Conservation (phyloP, 2,329 filamentous ascomycete genomes). For the Phialophora verrucosa region DNA sequence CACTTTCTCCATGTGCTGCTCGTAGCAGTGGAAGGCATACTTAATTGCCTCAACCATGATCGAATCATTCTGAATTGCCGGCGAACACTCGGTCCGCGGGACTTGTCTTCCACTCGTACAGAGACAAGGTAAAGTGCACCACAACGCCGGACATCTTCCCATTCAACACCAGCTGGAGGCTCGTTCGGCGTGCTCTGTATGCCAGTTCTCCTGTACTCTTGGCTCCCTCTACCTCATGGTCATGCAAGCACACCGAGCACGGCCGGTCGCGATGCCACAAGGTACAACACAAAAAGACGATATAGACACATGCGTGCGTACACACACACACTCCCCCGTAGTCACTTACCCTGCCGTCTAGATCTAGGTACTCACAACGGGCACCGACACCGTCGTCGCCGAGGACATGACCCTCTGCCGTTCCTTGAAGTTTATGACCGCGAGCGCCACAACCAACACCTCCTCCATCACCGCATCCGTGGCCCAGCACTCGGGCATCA, state of each 20-base stretch:
- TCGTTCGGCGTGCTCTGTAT: not conserved
- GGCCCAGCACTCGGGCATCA: conserved; percentile 12
- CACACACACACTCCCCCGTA: not conserved
- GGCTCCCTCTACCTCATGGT: not conserved
- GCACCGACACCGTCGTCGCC: not conserved
- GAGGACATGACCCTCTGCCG: not conserved
- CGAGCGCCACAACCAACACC: conserved; percentile 10
- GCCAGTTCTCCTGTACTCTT: not conserved
- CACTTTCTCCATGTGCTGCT: not conserved
- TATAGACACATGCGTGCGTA: too few species aligned
- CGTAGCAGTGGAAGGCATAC: too few species aligned
- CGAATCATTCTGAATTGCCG: not conserved
- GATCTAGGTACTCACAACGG: too few species aligned
- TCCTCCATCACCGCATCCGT: conserved; percentile 5
- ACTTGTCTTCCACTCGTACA: not conserved
- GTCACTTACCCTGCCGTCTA: not conserved
- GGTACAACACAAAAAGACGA: not conserved
- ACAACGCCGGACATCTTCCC: not conserved
- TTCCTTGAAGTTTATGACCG: conserved; percentile 12
- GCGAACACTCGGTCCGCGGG: not conserved
- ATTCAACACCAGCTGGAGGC: not conserved
- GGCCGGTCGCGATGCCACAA: not conserved
- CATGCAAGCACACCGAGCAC: not conserved
- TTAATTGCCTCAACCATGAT: too few species aligned
- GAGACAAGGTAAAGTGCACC: not conserved